A percentile compares a stretch with the other conserved stretches of the same genome.
Conservation (phyloP, 2,329 filamentous ascomycete genomes). For the Lachnellula arida region DNA sequence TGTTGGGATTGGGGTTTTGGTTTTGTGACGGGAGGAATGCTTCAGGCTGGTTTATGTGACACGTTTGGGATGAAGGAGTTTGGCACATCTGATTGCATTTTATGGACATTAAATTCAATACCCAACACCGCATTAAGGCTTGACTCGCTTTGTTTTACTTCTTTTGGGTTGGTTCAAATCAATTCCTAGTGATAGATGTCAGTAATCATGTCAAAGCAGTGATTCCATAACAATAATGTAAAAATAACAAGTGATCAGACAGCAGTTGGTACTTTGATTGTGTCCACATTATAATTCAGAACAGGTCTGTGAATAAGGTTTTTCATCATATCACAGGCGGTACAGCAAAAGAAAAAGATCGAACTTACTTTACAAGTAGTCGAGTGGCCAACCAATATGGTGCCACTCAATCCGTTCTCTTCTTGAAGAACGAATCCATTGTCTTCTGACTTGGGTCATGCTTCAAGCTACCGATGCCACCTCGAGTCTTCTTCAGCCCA, state of each 20-base stretch:
- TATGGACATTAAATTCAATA: not conserved
- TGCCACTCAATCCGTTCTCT: slow-evolving; percentile 29
- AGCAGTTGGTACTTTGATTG: slow-evolving; percentile 70
- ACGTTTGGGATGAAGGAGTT: not conserved
- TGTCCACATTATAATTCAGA: slow-evolving; percentile 69
- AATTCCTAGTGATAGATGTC: not conserved
- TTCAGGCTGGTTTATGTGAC: not conserved
- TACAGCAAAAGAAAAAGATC: slow-evolving; percentile 17
- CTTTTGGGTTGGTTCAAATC: not conserved
- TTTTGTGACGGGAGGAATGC: not conserved
- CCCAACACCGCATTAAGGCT: not conserved
- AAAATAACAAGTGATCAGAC: slow-evolving; percentile 51
- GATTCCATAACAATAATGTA: not conserved
- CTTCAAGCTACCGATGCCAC: slow-evolving; percentile 73
- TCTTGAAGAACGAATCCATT: slow-evolving; percentile 72
- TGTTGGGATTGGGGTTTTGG: slow-evolving; percentile 3
- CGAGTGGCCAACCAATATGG: not conserved
- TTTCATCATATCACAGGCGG: slow-evolving; percentile 59
- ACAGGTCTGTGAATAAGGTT: slow-evolving; percentile 76
- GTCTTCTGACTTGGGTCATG: slow-evolving; percentile 73
- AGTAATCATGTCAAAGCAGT: not conserved
- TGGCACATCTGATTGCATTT: not conserved
- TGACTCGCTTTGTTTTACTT: not conserved
- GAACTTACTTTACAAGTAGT: slow-evolving; percentile 36
- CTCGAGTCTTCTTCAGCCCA: slow-evolving; percentile 71